These are phyloP conservation scores for Trametes versicolor DNA, from an alignment of 1,284 basidiomycete genomes.

Conservation along the genomic window DNA sequence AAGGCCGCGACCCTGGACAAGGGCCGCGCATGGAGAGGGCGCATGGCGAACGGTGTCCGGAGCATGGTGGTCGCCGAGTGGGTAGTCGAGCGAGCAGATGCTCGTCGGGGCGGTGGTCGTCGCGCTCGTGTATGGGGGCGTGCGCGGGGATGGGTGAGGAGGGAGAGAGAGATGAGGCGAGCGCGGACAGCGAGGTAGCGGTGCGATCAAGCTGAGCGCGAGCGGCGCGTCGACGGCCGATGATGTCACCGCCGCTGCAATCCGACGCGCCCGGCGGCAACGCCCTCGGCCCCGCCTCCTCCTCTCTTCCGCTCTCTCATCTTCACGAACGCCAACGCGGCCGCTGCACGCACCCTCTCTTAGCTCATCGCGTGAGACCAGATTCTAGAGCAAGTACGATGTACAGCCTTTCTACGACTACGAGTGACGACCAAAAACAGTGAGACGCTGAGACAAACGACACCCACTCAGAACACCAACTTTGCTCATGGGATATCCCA, in stretches of 20 bases:
- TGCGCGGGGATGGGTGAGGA: not conserved
- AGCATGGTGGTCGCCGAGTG: slow-evolving; percentile 11
- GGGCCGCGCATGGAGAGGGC: slow-evolving; percentile 9
- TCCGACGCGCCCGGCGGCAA: slow-evolving; percentile 14
- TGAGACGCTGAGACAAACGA: too few relatives aligned
- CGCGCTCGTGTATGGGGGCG: not conserved
- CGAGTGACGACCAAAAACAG: too few relatives aligned
- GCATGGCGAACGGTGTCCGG: slow-evolving; percentile 4
- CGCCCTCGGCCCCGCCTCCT: not conserved
- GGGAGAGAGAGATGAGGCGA: not conserved
- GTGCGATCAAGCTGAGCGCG: slow-evolving; percentile 3
- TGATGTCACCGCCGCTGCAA: slow-evolving; percentile 20
- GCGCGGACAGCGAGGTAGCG: not conserved
- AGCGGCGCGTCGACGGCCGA: slow-evolving; percentile 16
- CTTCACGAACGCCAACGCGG: too few relatives aligned
- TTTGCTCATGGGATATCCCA: too few relatives aligned
- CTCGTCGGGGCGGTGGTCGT: slow-evolving; percentile 8
- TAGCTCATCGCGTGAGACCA: too few relatives aligned
- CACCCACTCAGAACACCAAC: too few relatives aligned
- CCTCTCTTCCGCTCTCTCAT: not conserved
- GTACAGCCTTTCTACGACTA: too few relatives aligned
- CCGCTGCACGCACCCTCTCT: too few relatives aligned
- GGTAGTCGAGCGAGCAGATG: slow-evolving; percentile 18
- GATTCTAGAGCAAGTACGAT: too few relatives aligned
- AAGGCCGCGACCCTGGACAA: not conserved